Percentiles rank a stretch among this genome's conserved stretches.
Evolutionary conservation across 305 asterid genomes (phyloP).

Genomic region (Petunia hybrid): DNA sequence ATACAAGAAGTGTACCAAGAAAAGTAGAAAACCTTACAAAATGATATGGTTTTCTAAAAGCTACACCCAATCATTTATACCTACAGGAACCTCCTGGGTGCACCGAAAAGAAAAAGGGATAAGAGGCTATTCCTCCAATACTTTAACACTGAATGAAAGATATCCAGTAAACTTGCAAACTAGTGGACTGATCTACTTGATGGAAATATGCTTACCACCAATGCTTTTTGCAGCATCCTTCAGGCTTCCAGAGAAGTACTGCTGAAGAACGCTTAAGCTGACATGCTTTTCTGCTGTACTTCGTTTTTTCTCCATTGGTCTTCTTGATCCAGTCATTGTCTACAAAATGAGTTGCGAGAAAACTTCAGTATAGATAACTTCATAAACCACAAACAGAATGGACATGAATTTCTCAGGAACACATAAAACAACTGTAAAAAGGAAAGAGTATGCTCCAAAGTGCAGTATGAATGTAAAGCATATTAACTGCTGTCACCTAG

Average conservation of each 20-base stretch:
- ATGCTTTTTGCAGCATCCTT: conserved; percentile 97
- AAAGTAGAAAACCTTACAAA: too few species aligned
- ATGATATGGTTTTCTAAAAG: too few species aligned
- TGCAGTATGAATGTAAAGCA: conserved; percentile 15
- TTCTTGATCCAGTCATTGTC: conserved; percentile 54
- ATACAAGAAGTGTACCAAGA: too few species aligned
- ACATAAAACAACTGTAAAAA: background rate
- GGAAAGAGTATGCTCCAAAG: conserved; percentile 11
- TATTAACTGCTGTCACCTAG: background rate
- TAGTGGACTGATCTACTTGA: background rate
- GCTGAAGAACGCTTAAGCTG: conserved; percentile 85
- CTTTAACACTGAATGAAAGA: too few species aligned
- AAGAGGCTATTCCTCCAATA: too few species aligned
- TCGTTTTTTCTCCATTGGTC: conserved; percentile 69
- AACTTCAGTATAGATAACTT: conserved; percentile 21
- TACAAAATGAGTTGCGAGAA: conserved; percentile 35
- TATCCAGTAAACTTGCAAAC: conserved; percentile 13
- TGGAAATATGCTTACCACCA: conserved; percentile 72
- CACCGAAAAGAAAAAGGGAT: too few species aligned
- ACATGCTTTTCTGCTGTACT: conserved; percentile 87
- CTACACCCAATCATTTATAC: too few species aligned
- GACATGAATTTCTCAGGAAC: background rate
- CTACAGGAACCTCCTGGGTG: too few species aligned
- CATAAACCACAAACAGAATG: conserved; percentile 9
- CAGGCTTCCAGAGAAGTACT: conserved; percentile 90